Evolutionary conservation across 768 basidiomycete species (phyloP), one percentile per base, ranked within the genome.

Genomic region (Sutorius australiensis): DNA sequence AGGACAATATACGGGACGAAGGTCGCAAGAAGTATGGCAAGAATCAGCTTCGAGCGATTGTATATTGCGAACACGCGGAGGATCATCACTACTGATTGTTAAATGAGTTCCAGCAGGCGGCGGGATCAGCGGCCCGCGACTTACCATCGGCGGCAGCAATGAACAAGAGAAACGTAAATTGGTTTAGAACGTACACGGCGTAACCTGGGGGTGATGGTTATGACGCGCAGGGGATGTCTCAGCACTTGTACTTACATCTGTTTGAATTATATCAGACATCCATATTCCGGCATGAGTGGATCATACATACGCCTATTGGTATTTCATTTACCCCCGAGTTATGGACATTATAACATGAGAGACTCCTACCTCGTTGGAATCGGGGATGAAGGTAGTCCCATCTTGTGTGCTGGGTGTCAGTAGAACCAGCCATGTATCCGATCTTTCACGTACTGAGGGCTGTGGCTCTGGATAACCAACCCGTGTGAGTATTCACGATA

Each of bases 61-160:
- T 51, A 59, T 30, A 59, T 41, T 27, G 54, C 53, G 38, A 43
- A 55, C n/a, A 55, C 55, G 10, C 53, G 53, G 19, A 56, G 47
- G 13, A 59, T 24, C 56, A 59, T 59, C 14, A 47, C 17, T 40
- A 41, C 55, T 56, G 24, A 28, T 11, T 33, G 17, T 30, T 12
- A 41, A 11, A 30, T 38, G n/a, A 28, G 21, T 24, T 21, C 43
- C 16, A 30, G 21, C 19, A 28, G 17, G n/a, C 13, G 34, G 6
- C 38, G 12, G 14, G 10, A 28, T 21, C 31, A n/a, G 28, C 4
- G 7, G 27, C 5, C 42, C 8, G 16, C 17, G 38, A 44, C 57
- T 45, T 30, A 58, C 57, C 0, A 31, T 59, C 24, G 3, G 48
- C 39, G 8, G 57, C 50, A 16, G 30, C 47, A 5, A 59, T 32